phyloP scores from a whole-genome alignment of 2,329 filamentous ascomycete species.

The Verticillium klebahnii region DNA sequence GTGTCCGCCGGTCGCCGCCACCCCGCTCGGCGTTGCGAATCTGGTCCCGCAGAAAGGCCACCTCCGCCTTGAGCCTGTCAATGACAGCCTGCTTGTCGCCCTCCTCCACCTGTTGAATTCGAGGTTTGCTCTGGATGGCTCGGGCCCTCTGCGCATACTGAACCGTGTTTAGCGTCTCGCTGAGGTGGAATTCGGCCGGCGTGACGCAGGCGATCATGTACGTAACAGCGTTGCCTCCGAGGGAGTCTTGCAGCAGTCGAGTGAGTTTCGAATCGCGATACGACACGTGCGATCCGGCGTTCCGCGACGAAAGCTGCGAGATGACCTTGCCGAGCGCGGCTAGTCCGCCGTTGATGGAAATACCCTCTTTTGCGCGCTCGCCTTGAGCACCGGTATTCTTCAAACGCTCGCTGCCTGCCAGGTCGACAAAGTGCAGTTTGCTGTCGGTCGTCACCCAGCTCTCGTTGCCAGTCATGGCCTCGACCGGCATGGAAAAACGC shows the following conservation, averaged over 20 bases:
- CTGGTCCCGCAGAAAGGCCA: slow-evolving; percentile 89
- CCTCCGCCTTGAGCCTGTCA: slow-evolving; percentile 87
- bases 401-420: slow-evolving; percentile 91
- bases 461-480: slow-evolving; percentile 67
- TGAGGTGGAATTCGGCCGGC: slow-evolving; percentile 92
- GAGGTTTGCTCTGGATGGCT: slow-evolving; percentile 94
- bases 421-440: slow-evolving; percentile 97
- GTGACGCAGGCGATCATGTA: slow-evolving; percentile 99
- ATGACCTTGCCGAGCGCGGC: slow-evolving; percentile 97
- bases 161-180: slow-evolving; percentile 95
- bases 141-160: slow-evolving; percentile 95
- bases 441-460: slow-evolving; percentile 84
- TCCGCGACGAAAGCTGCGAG: slow-evolving; percentile 89
- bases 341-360: slow-evolving; percentile 95
- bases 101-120: slow-evolving; percentile 91
- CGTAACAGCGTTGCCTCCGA: slow-evolving; percentile 94
- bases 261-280: slow-evolving; percentile 92
- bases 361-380: slow-evolving; percentile 90
- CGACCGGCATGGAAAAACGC: slow-evolving; percentile 79
- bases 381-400: slow-evolving; percentile 97
- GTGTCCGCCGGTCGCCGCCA: slow-evolving; percentile 48
- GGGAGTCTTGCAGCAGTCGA: slow-evolving; percentile 74
- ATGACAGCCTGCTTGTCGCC: slow-evolving; percentile 92
- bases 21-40: slow-evolving; percentile 76
- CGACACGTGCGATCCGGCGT: slow-evolving; percentile 84